Percentiles rank a stretch among this genome's conserved stretches.
phyloP scores from a whole-genome alignment of 495 filamentous ascomycete genomes.

The Alectoria sarmentosa region DNA sequence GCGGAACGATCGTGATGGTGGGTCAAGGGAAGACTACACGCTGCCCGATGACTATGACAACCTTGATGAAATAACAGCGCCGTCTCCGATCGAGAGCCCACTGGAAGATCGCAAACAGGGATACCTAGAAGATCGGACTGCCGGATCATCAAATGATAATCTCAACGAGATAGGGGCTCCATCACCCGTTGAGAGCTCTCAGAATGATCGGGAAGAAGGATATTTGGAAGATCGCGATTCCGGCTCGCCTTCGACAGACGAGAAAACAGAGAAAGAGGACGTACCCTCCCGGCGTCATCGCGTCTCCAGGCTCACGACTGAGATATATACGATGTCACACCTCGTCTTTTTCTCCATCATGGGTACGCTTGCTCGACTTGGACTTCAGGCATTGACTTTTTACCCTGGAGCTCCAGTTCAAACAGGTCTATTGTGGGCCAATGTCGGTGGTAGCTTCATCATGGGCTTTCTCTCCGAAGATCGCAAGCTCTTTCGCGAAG shows the following conservation, averaged over 20 bases:
- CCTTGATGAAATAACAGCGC: slow-evolving; percentile 40
- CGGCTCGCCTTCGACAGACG: slow-evolving; percentile 11
- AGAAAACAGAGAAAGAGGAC: neutral
- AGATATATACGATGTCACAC: slow-evolving; percentile 72
- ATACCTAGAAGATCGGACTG: slow-evolving; percentile 4
- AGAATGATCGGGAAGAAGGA: slow-evolving; percentile 9
- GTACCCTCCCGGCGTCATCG: slow-evolving; percentile 10
- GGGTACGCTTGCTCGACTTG: slow-evolving; percentile 79
- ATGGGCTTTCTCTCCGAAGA: slow-evolving; percentile 87
- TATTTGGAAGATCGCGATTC: slow-evolving; percentile 9
- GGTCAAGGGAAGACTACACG: neutral
- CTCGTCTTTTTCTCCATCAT: slow-evolving; percentile 81
- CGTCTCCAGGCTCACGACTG: slow-evolving; percentile 53
- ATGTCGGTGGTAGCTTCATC: slow-evolving; percentile 73
- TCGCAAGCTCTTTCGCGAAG: slow-evolving; percentile 62
- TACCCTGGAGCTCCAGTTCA: slow-evolving; percentile 73
- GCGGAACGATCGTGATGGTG: neutral
- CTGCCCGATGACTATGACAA: slow-evolving; percentile 33
- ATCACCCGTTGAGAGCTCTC: slow-evolving; percentile 13
- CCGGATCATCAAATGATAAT: slow-evolving; percentile 17
- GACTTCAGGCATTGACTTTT: slow-evolving; percentile 70
- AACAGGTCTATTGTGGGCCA: slow-evolving; percentile 79
- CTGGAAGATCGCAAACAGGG: slow-evolving; percentile 28
- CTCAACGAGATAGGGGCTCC: slow-evolving; percentile 26
- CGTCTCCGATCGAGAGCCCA: slow-evolving; percentile 41